Conservation (phyloP, 768 basidiomycete species). For the Tulasnella sp. region DNA sequence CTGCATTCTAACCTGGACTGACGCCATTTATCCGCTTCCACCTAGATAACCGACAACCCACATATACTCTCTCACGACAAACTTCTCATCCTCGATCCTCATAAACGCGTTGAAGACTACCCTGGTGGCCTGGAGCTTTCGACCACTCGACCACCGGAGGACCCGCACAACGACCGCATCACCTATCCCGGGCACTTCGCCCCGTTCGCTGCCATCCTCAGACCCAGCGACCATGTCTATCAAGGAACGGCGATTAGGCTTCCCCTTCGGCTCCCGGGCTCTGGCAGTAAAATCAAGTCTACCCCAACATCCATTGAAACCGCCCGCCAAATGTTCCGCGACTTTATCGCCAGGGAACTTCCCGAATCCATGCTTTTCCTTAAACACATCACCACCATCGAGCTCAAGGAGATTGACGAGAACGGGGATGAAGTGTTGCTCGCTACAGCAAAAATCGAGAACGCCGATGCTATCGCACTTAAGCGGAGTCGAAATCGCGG, state of each 20-base stretch:
- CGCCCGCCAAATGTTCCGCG: constrained; percentile 37
- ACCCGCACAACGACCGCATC: background rate
- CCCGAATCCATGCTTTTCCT: background rate
- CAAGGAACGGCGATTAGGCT: constrained; percentile 42
- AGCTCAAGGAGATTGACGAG: constrained; percentile 36
- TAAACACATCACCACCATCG: constrained; percentile 28
- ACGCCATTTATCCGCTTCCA: background rate
- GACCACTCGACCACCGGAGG: background rate
- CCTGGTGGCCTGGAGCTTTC: background rate
- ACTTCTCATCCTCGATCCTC: constrained; percentile 13
- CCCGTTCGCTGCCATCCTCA: background rate
- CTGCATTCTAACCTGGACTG: background rate
- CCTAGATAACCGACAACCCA: constrained; percentile 13
- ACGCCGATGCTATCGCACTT: background rate
- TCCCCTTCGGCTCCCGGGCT: constrained; percentile 35
- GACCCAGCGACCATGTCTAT: constrained; percentile 20
- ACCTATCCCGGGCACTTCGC: background rate
- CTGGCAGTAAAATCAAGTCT: constrained; percentile 33
- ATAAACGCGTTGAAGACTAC: background rate
- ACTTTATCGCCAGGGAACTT: background rate
- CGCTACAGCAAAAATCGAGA: constrained; percentile 17
- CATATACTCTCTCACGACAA: background rate
- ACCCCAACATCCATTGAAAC: constrained; percentile 37
- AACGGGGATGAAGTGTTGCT: constrained; percentile 22
- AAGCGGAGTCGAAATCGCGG: background rate